Conservation (phyloP, 352 stramenopile genomes). For the Pythium phragmiticola region DNA sequence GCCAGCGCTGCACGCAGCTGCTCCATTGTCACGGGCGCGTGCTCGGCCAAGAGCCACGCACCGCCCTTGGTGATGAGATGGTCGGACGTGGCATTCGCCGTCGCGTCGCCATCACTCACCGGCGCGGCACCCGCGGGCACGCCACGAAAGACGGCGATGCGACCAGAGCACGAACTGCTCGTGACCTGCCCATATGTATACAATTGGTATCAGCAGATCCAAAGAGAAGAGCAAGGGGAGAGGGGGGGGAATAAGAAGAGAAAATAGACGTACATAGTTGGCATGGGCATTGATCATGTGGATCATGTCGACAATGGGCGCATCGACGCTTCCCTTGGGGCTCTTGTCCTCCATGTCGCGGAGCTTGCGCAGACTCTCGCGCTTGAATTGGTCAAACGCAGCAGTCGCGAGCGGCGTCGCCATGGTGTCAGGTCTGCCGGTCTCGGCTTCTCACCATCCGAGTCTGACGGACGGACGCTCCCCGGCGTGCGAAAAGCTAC, state of each 20-base stretch:
- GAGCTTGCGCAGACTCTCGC: conserved; percentile 84
- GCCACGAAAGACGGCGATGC: conserved; percentile 86
- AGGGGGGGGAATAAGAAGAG: too few relatives aligned
- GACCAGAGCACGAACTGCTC: conserved; percentile 89
- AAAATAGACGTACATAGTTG: conserved; percentile 63
- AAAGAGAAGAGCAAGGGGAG: neutral
- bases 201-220: neutral
- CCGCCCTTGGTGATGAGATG: conserved; percentile 88
- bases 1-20: conserved; percentile 58
- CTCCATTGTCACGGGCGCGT: conserved; percentile 64
- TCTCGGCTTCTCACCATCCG: conserved; percentile 15
- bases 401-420: conserved; percentile 13
- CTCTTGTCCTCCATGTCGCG: conserved; percentile 86
- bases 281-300: conserved; percentile 78
- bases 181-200: conserved; percentile 54
- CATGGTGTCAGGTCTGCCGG: neutral
- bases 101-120: neutral
- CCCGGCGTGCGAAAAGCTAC: neutral
- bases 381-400: conserved; percentile 81
- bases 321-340: conserved; percentile 90
- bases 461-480: neutral
- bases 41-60: conserved; percentile 86
- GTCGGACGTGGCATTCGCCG: conserved; percentile 11
- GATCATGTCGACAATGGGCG: conserved; percentile 88
- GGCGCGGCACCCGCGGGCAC: conserved; percentile 19